Evolutionary conservation across 176 grass and related monocot genomes (phyloP).

Genomic region (Oropetium thomaeum): DNA sequence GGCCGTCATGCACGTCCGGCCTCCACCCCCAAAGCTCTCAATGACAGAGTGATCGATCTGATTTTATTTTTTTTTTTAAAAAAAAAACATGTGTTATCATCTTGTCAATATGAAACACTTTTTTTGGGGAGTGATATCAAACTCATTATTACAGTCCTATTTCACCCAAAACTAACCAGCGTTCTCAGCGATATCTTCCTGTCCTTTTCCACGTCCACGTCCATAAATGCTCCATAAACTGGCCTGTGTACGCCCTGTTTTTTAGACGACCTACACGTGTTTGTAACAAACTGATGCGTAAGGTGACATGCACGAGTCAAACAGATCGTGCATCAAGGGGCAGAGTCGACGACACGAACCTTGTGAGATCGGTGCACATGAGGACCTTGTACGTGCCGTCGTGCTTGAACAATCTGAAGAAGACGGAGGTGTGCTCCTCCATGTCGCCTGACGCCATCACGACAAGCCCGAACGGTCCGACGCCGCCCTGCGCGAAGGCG

Average conservation of each 20-base stretch:
- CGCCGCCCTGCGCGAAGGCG: slow-evolving; percentile 22
- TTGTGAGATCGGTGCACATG: slow-evolving; percentile 62
- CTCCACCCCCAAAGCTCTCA: slow-evolving; percentile 57
- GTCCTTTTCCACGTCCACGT: slow-evolving; percentile 50
- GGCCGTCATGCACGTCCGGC: slow-evolving; percentile 55
- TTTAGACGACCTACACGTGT: slow-evolving; percentile 45
- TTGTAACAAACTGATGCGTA: too few relatives aligned
- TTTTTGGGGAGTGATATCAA: too few relatives aligned
- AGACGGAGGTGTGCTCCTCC: slow-evolving; percentile 46
- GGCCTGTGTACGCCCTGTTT: slow-evolving; percentile 40
- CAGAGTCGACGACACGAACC: slow-evolving; percentile 1
- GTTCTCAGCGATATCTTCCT: slow-evolving; percentile 64
- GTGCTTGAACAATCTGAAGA: slow-evolving; percentile 55
- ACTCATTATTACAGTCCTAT: not conserved
- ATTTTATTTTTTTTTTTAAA: not conserved
- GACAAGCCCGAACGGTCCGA: slow-evolving; percentile 62
- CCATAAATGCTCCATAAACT: slow-evolving; percentile 49
- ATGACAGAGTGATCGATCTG: slow-evolving; percentile 73
- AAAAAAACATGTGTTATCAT: not conserved
- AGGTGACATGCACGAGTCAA: not conserved
- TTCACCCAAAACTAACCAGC: slow-evolving; percentile 38
- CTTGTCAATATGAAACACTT: not conserved
- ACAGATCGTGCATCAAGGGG: not conserved
- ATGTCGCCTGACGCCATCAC: slow-evolving; percentile 46
- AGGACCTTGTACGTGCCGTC: slow-evolving; percentile 38